Conservation (phyloP, 306 rosid species). For the Hippophae gyantsensis region DNA sequence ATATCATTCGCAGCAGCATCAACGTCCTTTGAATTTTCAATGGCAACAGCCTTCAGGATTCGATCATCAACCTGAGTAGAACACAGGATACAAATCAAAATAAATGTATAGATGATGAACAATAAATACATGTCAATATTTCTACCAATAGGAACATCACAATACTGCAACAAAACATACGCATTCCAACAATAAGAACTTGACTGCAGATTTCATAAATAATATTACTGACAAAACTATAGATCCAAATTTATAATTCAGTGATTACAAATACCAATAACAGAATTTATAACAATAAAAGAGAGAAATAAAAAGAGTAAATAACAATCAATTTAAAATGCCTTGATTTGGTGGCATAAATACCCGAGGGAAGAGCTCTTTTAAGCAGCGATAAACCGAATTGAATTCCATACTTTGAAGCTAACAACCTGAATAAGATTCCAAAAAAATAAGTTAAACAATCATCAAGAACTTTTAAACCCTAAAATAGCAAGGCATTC, state of each 20-base stretch:
- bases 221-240: too few relatives aligned
- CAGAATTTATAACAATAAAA: too few relatives aligned
- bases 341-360: not conserved
- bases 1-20: constrained; percentile 56
- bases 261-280: too few relatives aligned
- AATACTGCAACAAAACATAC: too few relatives aligned
- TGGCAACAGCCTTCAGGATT: constrained; percentile 75
- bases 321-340: not conserved
- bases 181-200: too few relatives aligned
- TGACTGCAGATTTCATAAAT: too few relatives aligned
- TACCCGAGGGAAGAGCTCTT: constrained; percentile 75
- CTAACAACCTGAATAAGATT: constrained; percentile 22
- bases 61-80: constrained; percentile 53
- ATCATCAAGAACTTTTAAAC: not conserved
- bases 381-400: constrained; percentile 43
- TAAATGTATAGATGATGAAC: constrained; percentile 1
- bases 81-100: not conserved
- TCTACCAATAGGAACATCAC: too few relatives aligned
- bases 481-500: not conserved
- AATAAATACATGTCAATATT: not conserved
- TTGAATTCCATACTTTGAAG: constrained; percentile 50
- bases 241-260: too few relatives aligned
- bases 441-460: not conserved
- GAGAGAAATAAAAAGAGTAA: not conserved
- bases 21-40: constrained; percentile 64